These are phyloP conservation scores for Eucalyptus rudis DNA, from an alignment of 345 rosid species.

Conservation along the genomic window DNA sequence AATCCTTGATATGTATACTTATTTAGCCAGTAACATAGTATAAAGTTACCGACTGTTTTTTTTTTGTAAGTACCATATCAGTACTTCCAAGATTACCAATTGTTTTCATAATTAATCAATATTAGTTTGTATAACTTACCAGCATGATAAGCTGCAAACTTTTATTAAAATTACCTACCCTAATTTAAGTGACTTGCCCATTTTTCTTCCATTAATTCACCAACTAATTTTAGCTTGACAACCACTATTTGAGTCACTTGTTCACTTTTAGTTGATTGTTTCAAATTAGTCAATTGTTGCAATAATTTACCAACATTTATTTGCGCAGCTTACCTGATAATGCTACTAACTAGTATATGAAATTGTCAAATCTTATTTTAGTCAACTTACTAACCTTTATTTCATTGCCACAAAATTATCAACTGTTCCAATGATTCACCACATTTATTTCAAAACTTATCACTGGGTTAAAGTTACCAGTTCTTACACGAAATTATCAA, in stretches of 20 bases:
- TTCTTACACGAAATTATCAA: no score
- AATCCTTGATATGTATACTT: no score
- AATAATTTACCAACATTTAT: background rate
- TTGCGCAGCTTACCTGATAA: background rate
- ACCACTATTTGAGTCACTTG: background rate
- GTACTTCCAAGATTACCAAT: background rate
- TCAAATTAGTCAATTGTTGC: background rate
- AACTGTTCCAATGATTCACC: background rate
- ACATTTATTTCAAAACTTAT: background rate
- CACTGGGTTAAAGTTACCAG: background rate
- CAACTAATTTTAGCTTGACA: background rate
- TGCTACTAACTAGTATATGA: background rate
- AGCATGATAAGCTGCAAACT: background rate
- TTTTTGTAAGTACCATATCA: background rate
- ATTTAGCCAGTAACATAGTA: no score
- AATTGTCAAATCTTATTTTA: background rate
- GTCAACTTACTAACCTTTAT: background rate
- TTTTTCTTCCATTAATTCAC: background rate
- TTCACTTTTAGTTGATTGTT: no score
- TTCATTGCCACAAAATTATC: background rate
- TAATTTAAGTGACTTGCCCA: background rate
- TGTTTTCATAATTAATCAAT: no score
- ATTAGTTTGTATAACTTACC: background rate
- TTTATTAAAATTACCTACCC: background rate
- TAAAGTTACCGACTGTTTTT: rapidly evolving